Percentiles rank a stretch among this genome's conserved stretches.
Conservation (phyloP, 441 rosid species). For the Jatropha multifida region DNA sequence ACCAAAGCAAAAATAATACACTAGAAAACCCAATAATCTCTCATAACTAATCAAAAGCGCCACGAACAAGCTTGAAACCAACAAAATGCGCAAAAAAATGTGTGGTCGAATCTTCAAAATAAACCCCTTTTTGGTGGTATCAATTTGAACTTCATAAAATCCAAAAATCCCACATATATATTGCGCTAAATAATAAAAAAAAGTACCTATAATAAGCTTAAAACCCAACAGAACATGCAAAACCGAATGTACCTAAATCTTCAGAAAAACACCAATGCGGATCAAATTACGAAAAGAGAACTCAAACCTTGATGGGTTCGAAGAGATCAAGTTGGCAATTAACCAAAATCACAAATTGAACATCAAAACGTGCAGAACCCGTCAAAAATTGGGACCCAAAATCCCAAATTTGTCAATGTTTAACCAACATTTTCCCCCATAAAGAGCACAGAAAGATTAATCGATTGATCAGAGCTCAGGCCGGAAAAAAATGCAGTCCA, state of each 20-base stretch:
- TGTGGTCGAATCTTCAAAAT: constrained; percentile 13
- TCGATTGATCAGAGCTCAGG: not conserved
- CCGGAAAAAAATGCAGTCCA: not conserved
- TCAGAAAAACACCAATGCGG: constrained; percentile 9
- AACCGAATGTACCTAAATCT: constrained; percentile 13
- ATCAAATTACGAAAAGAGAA: constrained; percentile 13
- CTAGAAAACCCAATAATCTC: constrained; percentile 25
- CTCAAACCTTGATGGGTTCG: constrained; percentile 18
- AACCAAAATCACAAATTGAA: constrained; percentile 4
- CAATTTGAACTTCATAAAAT: constrained; percentile 3
- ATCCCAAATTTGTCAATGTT: constrained; percentile 10
- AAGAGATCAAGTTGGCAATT: constrained; percentile 16
- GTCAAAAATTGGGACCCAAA: constrained; percentile 13
- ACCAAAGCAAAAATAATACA: constrained; percentile 5
- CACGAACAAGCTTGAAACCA: not conserved
- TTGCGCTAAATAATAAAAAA: not conserved
- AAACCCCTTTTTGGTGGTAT: not conserved
- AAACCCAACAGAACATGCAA: constrained; percentile 6
- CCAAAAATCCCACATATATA: not conserved
- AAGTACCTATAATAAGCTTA: not conserved
- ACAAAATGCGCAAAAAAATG: not conserved
- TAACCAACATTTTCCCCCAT: constrained; percentile 12
- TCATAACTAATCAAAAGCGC: constrained; percentile 17
- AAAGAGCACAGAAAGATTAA: not conserved
- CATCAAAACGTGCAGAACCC: constrained; percentile 11